Percentiles rank a stretch among this genome's conserved stretches.
Evolutionary conservation across 371 early-diverging fungal species (phyloP).

Genomic region (Mortierella sp.): DNA sequence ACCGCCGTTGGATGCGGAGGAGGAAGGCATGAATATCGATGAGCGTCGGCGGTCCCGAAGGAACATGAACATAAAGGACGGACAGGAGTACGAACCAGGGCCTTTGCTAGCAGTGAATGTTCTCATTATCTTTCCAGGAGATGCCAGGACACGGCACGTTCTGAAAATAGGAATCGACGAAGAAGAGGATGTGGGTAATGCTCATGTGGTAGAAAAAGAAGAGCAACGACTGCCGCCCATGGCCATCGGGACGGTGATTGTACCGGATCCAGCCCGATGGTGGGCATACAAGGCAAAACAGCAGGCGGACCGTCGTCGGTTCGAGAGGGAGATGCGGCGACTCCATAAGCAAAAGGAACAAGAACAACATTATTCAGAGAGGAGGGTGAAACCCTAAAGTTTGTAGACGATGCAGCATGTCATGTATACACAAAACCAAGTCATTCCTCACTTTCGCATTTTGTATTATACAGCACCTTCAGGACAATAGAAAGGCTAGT

Average conservation of each 20-base stretch:
- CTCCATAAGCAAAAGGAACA: background rate
- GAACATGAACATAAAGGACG: constrained; percentile 11
- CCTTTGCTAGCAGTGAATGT: constrained; percentile 46
- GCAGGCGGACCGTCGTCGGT: constrained; percentile 24
- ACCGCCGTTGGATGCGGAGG: constrained; percentile 3
- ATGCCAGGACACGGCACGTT: constrained; percentile 29
- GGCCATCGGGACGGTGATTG: constrained; percentile 49
- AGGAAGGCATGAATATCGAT: background rate
- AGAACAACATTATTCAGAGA: no score
- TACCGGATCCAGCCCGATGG: constrained; percentile 52
- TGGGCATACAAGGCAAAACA: constrained; percentile 49
- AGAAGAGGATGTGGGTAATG: background rate
- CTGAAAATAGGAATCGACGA: background rate
- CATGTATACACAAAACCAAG: no score
- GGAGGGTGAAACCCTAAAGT: no score
- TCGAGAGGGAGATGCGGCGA: constrained; percentile 24
- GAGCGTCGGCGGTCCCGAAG: background rate
- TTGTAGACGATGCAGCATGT: no score
- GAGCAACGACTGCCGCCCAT: constrained; percentile 43
- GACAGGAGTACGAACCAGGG: constrained; percentile 41
- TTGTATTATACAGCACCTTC: no score
- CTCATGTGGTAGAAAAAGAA: background rate
- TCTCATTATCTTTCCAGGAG: constrained; percentile 50
- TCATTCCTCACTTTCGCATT: no score
- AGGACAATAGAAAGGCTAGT: no score